These are phyloP conservation scores for Talaromyces adpressus DNA, from an alignment of 495 filamentous ascomycete genomes.

Conservation along the genomic window DNA sequence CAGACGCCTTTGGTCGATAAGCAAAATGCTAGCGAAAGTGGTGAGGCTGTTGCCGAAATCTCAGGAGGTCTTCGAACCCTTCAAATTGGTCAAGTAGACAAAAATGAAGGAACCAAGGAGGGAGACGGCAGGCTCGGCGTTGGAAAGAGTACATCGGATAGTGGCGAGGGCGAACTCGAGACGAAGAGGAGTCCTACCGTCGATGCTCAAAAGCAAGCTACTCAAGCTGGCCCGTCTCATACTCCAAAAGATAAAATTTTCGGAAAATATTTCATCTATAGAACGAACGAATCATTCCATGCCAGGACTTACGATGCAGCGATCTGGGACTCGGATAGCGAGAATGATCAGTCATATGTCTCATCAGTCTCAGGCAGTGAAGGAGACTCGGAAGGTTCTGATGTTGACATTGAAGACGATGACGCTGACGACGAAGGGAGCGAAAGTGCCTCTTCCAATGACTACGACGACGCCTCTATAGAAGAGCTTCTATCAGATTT, in stretches of 20 bases:
- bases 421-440: slow-evolving; percentile 2
- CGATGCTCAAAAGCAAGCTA: background rate
- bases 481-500: background rate
- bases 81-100: background rate
- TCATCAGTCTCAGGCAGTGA: background rate
- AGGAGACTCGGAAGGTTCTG: background rate
- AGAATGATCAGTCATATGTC: background rate
- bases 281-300: background rate
- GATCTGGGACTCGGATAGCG: slow-evolving; percentile 1
- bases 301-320: background rate
- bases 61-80: background rate
- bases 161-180: background rate
- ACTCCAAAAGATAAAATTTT: too few species aligned
- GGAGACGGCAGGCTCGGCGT: background rate
- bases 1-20: background rate
- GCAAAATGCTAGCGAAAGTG: background rate
- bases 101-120: background rate
- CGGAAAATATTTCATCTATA: background rate
- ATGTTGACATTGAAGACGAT: background rate
- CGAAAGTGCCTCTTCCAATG: background rate
- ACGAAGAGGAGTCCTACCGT: background rate
- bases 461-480: background rate
- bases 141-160: background rate
- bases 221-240: background rate
- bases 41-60: background rate